phyloP scores from a whole-genome alignment of 2,329 filamentous ascomycete genomes.

The Aspergillus bombycis region DNA sequence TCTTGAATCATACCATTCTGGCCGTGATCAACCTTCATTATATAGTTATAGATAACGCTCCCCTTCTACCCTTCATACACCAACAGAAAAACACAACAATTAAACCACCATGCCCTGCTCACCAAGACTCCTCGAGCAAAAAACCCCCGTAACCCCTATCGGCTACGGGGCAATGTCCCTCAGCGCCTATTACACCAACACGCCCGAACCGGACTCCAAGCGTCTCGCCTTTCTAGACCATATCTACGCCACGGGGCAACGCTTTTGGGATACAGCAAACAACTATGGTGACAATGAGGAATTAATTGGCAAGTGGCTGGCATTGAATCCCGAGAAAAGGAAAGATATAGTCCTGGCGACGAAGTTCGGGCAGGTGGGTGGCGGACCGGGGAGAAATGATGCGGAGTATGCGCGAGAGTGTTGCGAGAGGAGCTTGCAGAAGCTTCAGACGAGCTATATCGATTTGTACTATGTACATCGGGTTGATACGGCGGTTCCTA shows the following conservation, averaged over 20 bases:
- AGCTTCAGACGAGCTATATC: conserved; percentile 49
- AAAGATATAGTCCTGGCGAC: conserved; percentile 57
- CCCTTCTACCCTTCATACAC: too few species aligned
- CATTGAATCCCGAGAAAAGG: conserved; percentile 43
- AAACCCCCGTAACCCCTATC: conserved; percentile 19
- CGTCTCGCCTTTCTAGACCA: conserved; percentile 50
- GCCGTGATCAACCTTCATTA: neutral
- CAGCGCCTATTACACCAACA: conserved; percentile 27
- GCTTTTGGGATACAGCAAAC: conserved; percentile 49
- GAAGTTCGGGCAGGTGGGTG: conserved; percentile 48
- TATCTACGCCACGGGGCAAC: conserved; percentile 47
- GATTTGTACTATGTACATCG: conserved; percentile 54
- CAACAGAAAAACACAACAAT: neutral
- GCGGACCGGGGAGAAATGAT: conserved; percentile 20
- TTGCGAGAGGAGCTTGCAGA: conserved; percentile 45
- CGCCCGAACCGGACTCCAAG: conserved; percentile 45
- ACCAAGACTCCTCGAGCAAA: neutral
- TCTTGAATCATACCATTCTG: neutral
- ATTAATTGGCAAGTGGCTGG: conserved; percentile 54
- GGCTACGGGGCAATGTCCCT: conserved; percentile 35
- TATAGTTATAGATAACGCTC: too few species aligned
- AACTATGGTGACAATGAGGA: conserved; percentile 53
- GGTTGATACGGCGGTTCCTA: conserved; percentile 41
- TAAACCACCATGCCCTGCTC: neutral
- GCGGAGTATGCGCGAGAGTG: conserved; percentile 47